Evolutionary conservation across 306 rosid species (phyloP).

Genomic region (Pyrus pyrifolia): DNA sequence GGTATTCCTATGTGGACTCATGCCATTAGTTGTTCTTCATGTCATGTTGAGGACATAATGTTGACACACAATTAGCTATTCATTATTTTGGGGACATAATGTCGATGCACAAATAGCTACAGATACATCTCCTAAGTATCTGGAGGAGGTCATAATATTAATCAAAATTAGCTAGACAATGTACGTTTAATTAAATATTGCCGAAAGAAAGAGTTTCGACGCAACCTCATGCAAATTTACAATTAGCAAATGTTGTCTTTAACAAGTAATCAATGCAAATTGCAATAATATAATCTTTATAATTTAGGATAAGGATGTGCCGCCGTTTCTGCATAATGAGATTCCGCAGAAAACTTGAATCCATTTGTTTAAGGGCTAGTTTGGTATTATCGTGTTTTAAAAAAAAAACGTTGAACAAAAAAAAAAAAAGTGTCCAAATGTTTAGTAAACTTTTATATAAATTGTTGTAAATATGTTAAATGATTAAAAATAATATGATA

Average conservation of each 20-base stretch:
- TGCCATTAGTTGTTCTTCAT: not conserved
- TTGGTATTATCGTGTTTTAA: too few species aligned
- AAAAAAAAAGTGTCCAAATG: too few species aligned
- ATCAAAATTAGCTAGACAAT: not conserved
- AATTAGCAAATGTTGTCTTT: not conserved
- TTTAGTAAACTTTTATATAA: too few species aligned
- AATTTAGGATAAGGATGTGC: not conserved
- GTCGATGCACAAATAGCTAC: not conserved
- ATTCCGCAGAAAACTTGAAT: constrained; percentile 1
- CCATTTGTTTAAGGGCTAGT: not conserved
- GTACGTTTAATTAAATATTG: not conserved
- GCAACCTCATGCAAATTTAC: constrained; percentile 12
- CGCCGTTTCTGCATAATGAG: not conserved
- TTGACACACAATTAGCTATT: not conserved
- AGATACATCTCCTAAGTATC: not conserved
- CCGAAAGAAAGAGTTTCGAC: constrained; percentile 3
- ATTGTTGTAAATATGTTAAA: too few species aligned
- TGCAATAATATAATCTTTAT: not conserved
- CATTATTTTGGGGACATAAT: not conserved
- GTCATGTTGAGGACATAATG: not conserved
- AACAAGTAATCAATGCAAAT: not conserved
- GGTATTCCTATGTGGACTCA: not conserved
- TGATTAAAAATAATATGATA: too few species aligned
- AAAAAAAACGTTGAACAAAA: too few species aligned
- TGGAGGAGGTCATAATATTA: not conserved